phyloP scores from a whole-genome alignment of 257 asterid genomes.

The Ehretia macrophylla region DNA sequence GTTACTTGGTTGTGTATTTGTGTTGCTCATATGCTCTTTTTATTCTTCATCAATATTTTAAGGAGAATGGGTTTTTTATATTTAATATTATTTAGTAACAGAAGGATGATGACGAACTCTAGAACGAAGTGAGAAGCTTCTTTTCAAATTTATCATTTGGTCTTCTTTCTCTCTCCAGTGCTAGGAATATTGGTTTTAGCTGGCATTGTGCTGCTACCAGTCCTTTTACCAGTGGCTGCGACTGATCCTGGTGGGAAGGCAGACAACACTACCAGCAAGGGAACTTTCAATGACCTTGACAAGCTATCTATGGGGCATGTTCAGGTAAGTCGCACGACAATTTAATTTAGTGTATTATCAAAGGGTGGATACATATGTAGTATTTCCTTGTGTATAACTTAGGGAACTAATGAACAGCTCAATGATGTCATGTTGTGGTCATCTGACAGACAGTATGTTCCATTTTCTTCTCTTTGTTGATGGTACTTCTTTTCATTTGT shows the following conservation, averaged over 20 bases:
- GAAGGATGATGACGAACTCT: too few species aligned
- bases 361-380: neutral
- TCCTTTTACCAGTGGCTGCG: slow-evolving; percentile 67
- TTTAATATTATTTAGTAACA: too few species aligned
- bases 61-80: too few species aligned
- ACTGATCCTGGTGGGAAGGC: slow-evolving; percentile 38
- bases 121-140: neutral
- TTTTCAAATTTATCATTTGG: neutral
- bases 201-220: slow-evolving; percentile 65
- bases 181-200: slow-evolving; percentile 69
- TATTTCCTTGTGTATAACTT: neutral
- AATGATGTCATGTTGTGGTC: too few species aligned
- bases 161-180: slow-evolving; percentile 34
- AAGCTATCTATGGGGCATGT: slow-evolving; percentile 73
- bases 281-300: slow-evolving; percentile 71
- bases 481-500: slow-evolving; percentile 5
- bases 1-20: too few species aligned
- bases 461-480: too few species aligned
- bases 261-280: slow-evolving; percentile 53
- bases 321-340: slow-evolving; percentile 39
- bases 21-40: too few species aligned
- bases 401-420: too few species aligned
- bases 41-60: too few species aligned
- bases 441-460: too few species aligned
- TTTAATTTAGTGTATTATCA: neutral